Base-by-base conservation (phyloP, 2,329 filamentous ascomycete genomes). In the Leptographium flavum region DNA sequence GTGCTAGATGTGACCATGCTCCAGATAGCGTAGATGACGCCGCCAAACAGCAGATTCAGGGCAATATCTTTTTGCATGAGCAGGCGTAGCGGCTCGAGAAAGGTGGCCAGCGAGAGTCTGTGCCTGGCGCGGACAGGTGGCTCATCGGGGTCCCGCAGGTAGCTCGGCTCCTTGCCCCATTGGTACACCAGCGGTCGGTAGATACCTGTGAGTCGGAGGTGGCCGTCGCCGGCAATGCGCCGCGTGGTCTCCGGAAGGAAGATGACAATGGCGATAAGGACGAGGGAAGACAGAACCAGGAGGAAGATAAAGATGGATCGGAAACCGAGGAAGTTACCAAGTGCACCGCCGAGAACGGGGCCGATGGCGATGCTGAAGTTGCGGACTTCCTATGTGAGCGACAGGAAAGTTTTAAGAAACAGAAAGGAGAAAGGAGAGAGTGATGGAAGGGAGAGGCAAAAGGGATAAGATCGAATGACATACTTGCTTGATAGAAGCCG, bases 1-100 rank as follows among this genome's bases (percentile, higher is more conserved):
- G 42, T 44, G 42, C 42, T 44, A 9, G 42, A 44, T 6, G 42
- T 44, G 27, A 44, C 42, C 42, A 44, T 44, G 35, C 42, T 44
- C 42, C 42, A 44, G 19, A 44, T 36, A 10, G 42, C 35, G 30
- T 44, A 44, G 13, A 39, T 28, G 5, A 44, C 35, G 15, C 42
- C 42, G 7, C 42, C 42, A 44, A 39, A 44, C 5, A 44, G 5
- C 4, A 44, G 21, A 25, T 44, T 44, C n/a, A 44, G 25, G 13
- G 39, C 14, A 27, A 44, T 32, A 27, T 44, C 42, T 14, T 39
- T 44, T 19, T 31, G 42, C 8, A 31, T 32, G 14, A 44, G 42
- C 13, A 44, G 35, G 35, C 27, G 19, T 19, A 44, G 15, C 5
- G 42, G 42, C 8, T 28, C 23, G 1, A 39, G 1, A 39, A 44